These are phyloP conservation scores for Tetrapisispora namnaoensis DNA, from an alignment of 805 yeast genomes.

Conservation along the genomic window DNA sequence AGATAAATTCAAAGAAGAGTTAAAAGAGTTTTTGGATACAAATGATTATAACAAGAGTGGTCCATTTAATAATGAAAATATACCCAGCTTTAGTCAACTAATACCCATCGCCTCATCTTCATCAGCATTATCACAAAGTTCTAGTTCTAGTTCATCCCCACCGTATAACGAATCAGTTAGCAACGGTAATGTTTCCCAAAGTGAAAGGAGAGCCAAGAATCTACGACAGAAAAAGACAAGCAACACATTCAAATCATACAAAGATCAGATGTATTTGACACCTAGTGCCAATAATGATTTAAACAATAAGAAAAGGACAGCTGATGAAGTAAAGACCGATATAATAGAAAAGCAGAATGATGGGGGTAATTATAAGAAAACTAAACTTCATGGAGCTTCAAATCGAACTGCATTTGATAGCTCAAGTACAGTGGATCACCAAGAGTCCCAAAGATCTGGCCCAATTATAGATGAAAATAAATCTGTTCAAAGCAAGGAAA, in stretches of 20 bases:
- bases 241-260: neutral
- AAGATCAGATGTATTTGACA: neutral
- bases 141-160: neutral
- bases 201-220: neutral
- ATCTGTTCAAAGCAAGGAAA: neutral
- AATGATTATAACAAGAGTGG: conserved; percentile 44
- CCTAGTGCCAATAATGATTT: neutral
- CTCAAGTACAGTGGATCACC: neutral
- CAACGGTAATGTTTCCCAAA: neutral
- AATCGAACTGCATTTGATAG: neutral
- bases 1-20: conserved; percentile 31
- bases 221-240: neutral
- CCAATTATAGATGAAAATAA: neutral
- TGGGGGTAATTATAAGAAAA: neutral
- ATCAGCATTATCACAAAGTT: neutral
- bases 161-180: neutral
- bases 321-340: neutral
- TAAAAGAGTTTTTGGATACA: conserved; percentile 39
- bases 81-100: conserved; percentile 13
- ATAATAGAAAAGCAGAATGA: neutral
- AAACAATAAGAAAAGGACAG: neutral
- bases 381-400: neutral
- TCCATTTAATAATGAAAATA: conserved; percentile 27
- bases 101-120: neutral
- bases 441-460: no score